Percentiles rank a stretch among this genome's conserved stretches.
These are phyloP conservation scores for Zea luxurians DNA, from an alignment of 176 grass and related monocot species.

Conservation along the genomic window DNA sequence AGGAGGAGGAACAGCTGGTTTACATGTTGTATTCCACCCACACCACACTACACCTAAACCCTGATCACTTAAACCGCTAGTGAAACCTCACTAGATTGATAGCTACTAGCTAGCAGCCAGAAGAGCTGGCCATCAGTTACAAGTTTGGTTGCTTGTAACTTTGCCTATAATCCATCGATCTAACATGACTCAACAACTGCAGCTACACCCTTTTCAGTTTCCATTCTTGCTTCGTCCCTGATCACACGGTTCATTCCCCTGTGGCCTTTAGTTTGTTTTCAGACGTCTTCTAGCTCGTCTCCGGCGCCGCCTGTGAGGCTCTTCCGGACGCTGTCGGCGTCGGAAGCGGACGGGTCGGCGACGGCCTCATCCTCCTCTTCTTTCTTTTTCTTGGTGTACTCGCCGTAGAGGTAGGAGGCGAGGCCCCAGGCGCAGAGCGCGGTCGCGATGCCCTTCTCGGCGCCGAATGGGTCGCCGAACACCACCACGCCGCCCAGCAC, in stretches of 20 bases:
- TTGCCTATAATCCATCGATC: slow-evolving; percentile 28
- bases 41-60: not conserved
- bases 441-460: slow-evolving; percentile 72
- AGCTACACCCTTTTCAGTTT: slow-evolving; percentile 8
- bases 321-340: slow-evolving; percentile 9
- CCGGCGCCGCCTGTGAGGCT: slow-evolving; percentile 1
- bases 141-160: slow-evolving; percentile 5
- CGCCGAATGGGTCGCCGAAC: slow-evolving; percentile 74
- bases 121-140: not conserved
- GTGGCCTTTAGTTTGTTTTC: slow-evolving; percentile 11
- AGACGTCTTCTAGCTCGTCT: slow-evolving; percentile 29
- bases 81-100: not conserved
- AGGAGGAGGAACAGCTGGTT: not conserved
- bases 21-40: not conserved
- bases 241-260: slow-evolving; percentile 12
- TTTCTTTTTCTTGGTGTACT: slow-evolving; percentile 54
- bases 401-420: slow-evolving; percentile 81
- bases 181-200: slow-evolving; percentile 35
- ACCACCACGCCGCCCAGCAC: slow-evolving; percentile 66
- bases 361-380: not conserved
- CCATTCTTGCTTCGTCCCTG: slow-evolving; percentile 6
- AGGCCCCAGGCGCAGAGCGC: slow-evolving; percentile 80
- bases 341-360: not conserved
- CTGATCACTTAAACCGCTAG: not conserved
- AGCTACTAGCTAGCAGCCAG: not conserved